Evolutionary conservation across 495 filamentous ascomycete species (phyloP).

Genomic region (Neurospora intermedia): DNA sequence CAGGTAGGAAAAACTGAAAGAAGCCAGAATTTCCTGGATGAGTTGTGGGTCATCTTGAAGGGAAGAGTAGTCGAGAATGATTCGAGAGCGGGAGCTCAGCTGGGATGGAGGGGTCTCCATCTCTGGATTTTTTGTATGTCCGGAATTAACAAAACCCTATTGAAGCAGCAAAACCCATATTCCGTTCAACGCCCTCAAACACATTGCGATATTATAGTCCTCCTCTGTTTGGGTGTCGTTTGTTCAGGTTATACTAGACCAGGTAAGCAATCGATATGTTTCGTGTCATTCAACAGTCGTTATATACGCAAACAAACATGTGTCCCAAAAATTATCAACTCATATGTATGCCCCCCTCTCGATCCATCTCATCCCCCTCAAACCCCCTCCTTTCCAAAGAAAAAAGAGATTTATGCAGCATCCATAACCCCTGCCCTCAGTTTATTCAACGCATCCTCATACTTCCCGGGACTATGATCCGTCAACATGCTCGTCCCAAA

Average conservation of each 20-base stretch:
- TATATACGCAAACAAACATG: background rate
- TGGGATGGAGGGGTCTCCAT: background rate
- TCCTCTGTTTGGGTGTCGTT: background rate
- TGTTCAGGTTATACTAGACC: background rate
- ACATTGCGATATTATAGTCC: background rate
- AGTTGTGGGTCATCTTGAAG: background rate
- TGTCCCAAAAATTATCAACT: background rate
- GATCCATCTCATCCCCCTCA: background rate
- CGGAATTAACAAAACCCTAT: background rate
- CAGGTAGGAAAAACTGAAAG: background rate
- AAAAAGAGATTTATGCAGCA: background rate
- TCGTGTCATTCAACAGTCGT: background rate
- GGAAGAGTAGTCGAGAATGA: background rate
- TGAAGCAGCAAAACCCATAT: background rate
- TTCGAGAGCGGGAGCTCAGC: background rate
- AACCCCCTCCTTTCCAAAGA: background rate
- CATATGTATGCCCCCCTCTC: background rate
- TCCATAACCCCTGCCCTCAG: slow-evolving; percentile 25
- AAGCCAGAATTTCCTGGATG: background rate
- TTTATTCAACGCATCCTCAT: slow-evolving; percentile 46
- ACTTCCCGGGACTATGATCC: slow-evolving; percentile 67
- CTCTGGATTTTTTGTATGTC: background rate
- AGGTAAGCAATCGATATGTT: background rate
- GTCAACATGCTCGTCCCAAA: slow-evolving; percentile 65
- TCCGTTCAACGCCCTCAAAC: background rate